A percentile compares a stretch with the other conserved stretches of the same genome.
phyloP scores from a whole-genome alignment of 345 rosid species.

The Citrus unshiu region DNA sequence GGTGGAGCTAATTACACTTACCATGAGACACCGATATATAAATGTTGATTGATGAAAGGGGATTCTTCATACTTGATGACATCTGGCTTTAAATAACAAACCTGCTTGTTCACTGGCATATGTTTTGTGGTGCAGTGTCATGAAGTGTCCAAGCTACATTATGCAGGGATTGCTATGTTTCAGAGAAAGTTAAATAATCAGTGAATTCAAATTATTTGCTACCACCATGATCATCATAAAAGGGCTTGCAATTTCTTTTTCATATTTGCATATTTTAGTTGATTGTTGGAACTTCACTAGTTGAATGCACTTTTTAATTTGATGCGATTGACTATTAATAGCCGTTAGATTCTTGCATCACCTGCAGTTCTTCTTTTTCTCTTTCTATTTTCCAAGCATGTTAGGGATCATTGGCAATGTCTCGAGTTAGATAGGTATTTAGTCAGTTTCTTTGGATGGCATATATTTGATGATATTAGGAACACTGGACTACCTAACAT shows the following conservation, averaged over 20 bases:
- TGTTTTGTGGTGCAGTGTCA: background rate
- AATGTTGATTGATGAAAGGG: background rate
- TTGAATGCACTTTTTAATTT: background rate
- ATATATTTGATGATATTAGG: background rate
- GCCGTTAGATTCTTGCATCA: background rate
- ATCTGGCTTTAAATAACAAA: background rate
- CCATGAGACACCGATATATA: background rate
- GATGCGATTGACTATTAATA: background rate
- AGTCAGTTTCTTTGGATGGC: background rate
- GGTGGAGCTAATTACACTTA: too few relatives aligned
- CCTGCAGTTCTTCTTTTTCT: background rate
- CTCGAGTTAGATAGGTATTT: background rate
- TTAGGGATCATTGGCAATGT: background rate
- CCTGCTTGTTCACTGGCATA: background rate
- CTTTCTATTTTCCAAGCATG: background rate
- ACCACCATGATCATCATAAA: background rate
- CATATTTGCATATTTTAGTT: background rate
- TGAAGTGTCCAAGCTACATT: background rate
- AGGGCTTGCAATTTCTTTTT: background rate
- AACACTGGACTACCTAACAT: background rate
- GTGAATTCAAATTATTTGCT: background rate
- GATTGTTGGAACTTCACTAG: background rate
- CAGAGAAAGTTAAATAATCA: background rate
- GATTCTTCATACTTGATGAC: background rate
- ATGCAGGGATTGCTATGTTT: background rate